These are phyloP conservation scores for Picea sitchensis DNA, from an alignment of 75 land plant genomes.

Conservation along the genomic window DNA sequence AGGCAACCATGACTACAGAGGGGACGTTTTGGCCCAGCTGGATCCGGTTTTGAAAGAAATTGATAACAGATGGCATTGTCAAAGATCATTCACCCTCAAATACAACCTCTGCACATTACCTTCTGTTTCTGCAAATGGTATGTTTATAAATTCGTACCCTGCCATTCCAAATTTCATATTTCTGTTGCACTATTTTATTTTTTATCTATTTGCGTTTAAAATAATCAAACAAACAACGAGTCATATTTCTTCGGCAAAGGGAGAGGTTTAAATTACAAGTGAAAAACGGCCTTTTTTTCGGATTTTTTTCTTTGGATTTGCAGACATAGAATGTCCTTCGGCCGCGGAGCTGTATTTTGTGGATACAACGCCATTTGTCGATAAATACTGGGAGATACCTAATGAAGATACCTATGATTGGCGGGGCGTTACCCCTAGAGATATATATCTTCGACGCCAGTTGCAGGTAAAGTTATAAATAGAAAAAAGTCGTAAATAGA, in stretches of 20 bases:
- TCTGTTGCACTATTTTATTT: too few relatives aligned
- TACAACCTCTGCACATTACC: neutral
- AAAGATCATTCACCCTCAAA: slow-evolving; percentile 47
- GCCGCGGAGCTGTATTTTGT: slow-evolving; percentile 44
- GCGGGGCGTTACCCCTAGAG: slow-evolving; percentile 40
- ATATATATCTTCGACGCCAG: slow-evolving; percentile 23
- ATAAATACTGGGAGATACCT: slow-evolving; percentile 31
- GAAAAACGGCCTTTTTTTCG: too few relatives aligned
- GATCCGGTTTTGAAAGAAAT: slow-evolving; percentile 32
- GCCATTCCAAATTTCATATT: too few relatives aligned
- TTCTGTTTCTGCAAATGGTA: too few relatives aligned
- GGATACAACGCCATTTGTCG: slow-evolving; percentile 44
- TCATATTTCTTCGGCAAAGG: too few relatives aligned
- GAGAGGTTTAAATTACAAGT: too few relatives aligned
- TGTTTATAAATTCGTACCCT: too few relatives aligned
- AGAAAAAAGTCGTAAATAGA: neutral
- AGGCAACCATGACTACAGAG: slow-evolving; percentile 87
- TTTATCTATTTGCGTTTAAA: too few relatives aligned
- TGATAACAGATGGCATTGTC: slow-evolving; percentile 60
- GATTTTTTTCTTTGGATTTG: neutral
- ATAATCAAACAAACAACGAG: too few relatives aligned
- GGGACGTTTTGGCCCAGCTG: slow-evolving; percentile 67
- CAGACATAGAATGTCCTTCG: slow-evolving; percentile 14
- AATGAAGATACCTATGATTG: slow-evolving; percentile 29
- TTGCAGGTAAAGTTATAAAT: slow-evolving; percentile 19